Conservation (phyloP, 148 eudicot species). For the Salicornia ramosissima region DNA sequence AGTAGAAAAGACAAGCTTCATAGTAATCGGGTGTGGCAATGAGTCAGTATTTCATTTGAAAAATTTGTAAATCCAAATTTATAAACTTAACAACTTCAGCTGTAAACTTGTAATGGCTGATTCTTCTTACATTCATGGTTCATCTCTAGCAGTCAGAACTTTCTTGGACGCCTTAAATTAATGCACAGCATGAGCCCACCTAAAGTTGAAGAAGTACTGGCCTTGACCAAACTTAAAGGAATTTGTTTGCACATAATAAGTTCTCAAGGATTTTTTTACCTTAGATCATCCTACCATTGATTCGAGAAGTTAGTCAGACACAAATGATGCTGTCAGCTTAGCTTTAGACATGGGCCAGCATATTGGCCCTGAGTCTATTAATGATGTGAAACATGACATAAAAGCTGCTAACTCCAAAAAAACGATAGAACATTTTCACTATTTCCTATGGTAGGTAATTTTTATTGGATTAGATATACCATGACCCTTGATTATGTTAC, state of each 20-base stretch:
- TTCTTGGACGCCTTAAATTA: not conserved
- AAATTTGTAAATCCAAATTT: too few relatives aligned
- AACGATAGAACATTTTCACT: not conserved
- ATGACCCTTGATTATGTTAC: not conserved
- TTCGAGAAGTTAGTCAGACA: not conserved
- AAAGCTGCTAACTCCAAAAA: not conserved
- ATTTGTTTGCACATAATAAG: not conserved
- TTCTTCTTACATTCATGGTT: not conserved
- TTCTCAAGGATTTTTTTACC: not conserved
- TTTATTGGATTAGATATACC: not conserved
- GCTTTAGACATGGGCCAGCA: not conserved
- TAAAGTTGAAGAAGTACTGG: not conserved
- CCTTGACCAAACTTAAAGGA: not conserved
- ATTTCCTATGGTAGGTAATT: not conserved
- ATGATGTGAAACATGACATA: too few relatives aligned
- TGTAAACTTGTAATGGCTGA: not conserved
- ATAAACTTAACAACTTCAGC: not conserved
- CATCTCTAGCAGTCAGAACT: conserved; percentile 3
- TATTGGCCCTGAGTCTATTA: not conserved
- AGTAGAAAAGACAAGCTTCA: not conserved
- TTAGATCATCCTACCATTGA: not conserved
- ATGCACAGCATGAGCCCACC: not conserved
- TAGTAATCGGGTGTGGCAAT: not conserved
- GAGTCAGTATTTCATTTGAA: not conserved
- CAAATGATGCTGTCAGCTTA: not conserved